Evolutionary conservation across 352 stramenopile species (phyloP).

Genomic region (Phytophthora cajani): DNA sequence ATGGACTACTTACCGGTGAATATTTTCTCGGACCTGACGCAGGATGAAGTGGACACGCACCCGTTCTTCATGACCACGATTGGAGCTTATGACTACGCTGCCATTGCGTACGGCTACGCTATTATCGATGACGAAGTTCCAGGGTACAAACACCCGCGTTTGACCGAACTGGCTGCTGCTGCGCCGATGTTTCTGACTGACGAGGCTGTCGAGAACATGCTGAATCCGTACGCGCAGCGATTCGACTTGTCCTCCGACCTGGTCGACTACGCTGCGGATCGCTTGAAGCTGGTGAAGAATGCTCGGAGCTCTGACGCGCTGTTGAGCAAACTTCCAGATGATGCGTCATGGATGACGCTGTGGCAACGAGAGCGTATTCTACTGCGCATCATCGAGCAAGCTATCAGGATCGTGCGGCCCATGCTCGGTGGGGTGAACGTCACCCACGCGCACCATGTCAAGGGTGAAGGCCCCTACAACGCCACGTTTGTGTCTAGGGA

Average conservation of each 20-base stretch:
- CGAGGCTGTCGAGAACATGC: conserved; percentile 46
- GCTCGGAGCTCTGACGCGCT: conserved; percentile 42
- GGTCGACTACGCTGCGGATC: conserved; percentile 65
- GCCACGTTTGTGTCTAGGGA: conserved; percentile 40
- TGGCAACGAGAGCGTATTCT: conserved; percentile 58
- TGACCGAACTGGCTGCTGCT: conserved; percentile 51
- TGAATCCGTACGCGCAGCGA: conserved; percentile 59
- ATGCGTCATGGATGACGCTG: conserved; percentile 58
- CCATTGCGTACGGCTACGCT: conserved; percentile 89
- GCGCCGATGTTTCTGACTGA: conserved; percentile 73
- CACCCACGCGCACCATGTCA: conserved; percentile 58
- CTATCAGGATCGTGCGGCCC: conserved; percentile 43
- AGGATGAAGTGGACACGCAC: conserved; percentile 41
- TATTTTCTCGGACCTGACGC: conserved; percentile 76
- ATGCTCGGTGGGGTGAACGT: conserved; percentile 69
- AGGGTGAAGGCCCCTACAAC: conserved; percentile 40
- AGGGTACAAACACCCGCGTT: conserved; percentile 44
- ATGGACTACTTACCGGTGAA: conserved; percentile 91
- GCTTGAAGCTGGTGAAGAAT: conserved; percentile 52
- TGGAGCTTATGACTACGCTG: conserved; percentile 79
- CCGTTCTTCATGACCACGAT: conserved; percentile 76
- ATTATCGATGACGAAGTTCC: conserved; percentile 51
- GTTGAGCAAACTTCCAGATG: conserved; percentile 51
- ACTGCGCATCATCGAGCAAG: conserved; percentile 49
- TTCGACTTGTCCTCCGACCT: conserved; percentile 70